These are phyloP conservation scores for Leptographium procerum DNA, from an alignment of 2,329 filamentous ascomycete species.

Conservation along the genomic window DNA sequence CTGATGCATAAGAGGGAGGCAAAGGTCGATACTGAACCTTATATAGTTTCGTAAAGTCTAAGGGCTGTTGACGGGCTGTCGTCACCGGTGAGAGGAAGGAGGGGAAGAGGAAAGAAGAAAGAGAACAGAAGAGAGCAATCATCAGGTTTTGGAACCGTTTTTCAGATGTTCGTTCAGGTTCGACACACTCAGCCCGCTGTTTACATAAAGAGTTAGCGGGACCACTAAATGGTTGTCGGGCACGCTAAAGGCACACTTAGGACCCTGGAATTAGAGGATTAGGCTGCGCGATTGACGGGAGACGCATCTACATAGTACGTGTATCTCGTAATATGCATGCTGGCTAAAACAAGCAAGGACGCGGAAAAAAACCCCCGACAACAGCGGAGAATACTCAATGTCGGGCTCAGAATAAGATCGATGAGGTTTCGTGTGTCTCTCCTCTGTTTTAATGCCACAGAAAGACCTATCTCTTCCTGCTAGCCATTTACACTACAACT, in stretches of 20 bases:
- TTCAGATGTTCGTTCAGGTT: conserved; percentile 7
- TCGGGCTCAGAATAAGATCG: not conserved
- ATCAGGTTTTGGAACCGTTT: conserved; percentile 4
- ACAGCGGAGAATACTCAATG: not conserved
- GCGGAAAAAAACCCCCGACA: not conserved
- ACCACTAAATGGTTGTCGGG: conserved; percentile 2
- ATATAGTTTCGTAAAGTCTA: not conserved
- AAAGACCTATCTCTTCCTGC: not conserved
- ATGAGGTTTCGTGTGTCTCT: not conserved
- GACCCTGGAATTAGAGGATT: conserved; percentile 4
- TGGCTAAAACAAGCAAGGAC: conserved; percentile 1
- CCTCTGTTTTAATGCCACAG: not conserved
- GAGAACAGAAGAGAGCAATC: not conserved
- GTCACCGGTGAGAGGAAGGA: not conserved
- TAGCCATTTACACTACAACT: not conserved
- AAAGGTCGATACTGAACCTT: not conserved
- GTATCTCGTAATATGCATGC: not conserved
- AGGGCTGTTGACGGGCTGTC: not conserved
- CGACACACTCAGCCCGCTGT: conserved; percentile 8
- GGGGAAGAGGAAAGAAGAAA: not conserved
- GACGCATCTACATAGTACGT: not conserved
- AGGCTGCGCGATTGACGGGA: conserved; percentile 1
- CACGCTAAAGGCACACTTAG: not conserved
- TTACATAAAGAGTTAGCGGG: conserved; percentile 1
- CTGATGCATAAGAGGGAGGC: conserved; percentile 7